These are phyloP conservation scores for Malus fusca DNA, from an alignment of 306 rosid genomes.

Conservation along the genomic window DNA sequence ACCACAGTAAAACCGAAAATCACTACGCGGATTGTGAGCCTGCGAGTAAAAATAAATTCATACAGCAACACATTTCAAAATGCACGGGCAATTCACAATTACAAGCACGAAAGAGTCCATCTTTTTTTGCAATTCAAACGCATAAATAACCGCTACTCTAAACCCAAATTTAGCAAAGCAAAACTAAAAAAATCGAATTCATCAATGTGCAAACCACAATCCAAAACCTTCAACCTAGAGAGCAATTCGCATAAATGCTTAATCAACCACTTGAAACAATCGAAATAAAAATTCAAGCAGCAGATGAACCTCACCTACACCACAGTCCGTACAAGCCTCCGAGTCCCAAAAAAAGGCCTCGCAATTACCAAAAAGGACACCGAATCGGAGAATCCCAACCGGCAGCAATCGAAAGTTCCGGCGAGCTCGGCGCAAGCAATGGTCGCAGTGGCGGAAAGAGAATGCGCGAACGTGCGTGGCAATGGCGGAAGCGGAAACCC, in stretches of 20 bases:
- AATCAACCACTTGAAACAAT: neutral
- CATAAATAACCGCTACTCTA: neutral
- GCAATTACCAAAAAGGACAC: neutral
- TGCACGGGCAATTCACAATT: neutral
- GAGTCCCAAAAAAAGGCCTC: neutral
- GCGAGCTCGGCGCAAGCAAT: neutral
- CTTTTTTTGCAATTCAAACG: neutral
- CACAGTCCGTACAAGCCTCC: neutral
- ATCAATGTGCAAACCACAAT: neutral
- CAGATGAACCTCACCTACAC: slow-evolving; percentile 12
- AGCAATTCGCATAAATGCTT: neutral
- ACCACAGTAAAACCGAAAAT: neutral
- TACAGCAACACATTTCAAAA: neutral
- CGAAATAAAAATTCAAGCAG: slow-evolving; percentile 9
- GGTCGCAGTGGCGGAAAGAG: neutral
- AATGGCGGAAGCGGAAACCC: slow-evolving; percentile 28
- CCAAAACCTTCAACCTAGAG: neutral
- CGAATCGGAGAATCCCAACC: neutral
- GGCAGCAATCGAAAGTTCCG: neutral
- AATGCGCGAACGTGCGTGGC: neutral
- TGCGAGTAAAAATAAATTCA: neutral
- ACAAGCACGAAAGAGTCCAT: neutral
- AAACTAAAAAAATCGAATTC: neutral
- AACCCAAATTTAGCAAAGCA: neutral
- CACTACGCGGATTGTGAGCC: neutral